Conservation (phyloP, 2,329 filamentous ascomycete species). For the Orbilia javanica region DNA sequence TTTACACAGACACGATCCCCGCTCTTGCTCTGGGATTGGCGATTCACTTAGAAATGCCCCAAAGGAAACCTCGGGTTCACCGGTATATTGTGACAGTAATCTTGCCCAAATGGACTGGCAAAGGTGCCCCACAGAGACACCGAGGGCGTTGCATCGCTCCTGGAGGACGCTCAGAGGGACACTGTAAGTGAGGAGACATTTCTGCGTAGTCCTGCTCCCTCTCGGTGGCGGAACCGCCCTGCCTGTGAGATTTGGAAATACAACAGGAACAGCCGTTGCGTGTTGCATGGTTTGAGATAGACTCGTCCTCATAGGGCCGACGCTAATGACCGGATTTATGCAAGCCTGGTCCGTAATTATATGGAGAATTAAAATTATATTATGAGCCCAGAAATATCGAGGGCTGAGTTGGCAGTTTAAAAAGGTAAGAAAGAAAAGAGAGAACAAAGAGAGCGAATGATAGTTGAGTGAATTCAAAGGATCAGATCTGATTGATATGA, state of each 20-base stretch:
- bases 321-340: slow-evolving; percentile 28
- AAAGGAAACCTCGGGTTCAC: slow-evolving; percentile 79
- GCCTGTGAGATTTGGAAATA: slow-evolving; percentile 63
- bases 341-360: slow-evolving; percentile 27
- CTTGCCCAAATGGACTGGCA: slow-evolving; percentile 80
- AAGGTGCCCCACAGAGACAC: slow-evolving; percentile 75
- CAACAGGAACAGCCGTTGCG: slow-evolving; percentile 39
- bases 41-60: slow-evolving; percentile 87
- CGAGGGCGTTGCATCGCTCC: slow-evolving; percentile 69
- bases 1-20: slow-evolving; percentile 75
- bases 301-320: slow-evolving; percentile 1
- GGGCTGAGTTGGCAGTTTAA: not conserved
- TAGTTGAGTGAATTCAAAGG: slow-evolving; percentile 29
- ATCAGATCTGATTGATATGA: slow-evolving; percentile 49
- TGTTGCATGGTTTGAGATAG: slow-evolving; percentile 43
- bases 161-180: slow-evolving; percentile 68
- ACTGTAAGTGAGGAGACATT: slow-evolving; percentile 59
- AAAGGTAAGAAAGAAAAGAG: not conserved
- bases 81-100: slow-evolving; percentile 72
- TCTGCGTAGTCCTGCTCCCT: slow-evolving; percentile 49
- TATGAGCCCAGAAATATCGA: slow-evolving; percentile 27
- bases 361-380: slow-evolving; percentile 21
- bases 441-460: slow-evolving; percentile 13
- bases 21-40: slow-evolving; percentile 73
- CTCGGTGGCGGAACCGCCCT: slow-evolving; percentile 51